These are phyloP conservation scores for Zasmidium cellare DNA, from an alignment of 2,329 filamentous ascomycete genomes.

Conservation along the genomic window DNA sequence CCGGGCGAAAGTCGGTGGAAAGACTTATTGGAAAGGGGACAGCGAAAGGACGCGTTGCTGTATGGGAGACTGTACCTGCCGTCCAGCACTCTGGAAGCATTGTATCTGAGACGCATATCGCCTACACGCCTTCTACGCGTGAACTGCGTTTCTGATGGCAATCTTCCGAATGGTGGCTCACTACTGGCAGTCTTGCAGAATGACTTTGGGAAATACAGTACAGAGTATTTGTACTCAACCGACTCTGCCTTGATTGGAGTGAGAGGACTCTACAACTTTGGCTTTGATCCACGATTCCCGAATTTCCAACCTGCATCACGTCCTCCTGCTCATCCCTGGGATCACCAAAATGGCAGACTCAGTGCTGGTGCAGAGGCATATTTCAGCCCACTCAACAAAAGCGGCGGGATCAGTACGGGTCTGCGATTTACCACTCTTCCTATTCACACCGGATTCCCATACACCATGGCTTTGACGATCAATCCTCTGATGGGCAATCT, in stretches of 20 bases:
- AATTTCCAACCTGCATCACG: constrained; percentile 21
- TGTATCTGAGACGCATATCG: constrained; percentile 77
- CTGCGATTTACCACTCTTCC: constrained; percentile 86
- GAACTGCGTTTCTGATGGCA: constrained; percentile 72
- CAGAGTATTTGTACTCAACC: constrained; percentile 88
- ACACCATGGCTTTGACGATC: constrained; percentile 88
- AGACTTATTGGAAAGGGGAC: constrained; percentile 55
- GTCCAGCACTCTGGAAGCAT: constrained; percentile 79
- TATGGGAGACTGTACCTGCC: constrained; percentile 82
- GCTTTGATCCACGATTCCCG: constrained; percentile 60
- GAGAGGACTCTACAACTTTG: constrained; percentile 92
- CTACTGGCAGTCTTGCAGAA: constrained; percentile 74
- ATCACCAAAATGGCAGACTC: constrained; percentile 75
- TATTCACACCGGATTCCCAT: constrained; percentile 77
- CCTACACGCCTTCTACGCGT: constrained; percentile 78
- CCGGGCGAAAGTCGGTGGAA: constrained; percentile 52
- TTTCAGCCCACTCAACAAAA: constrained; percentile 93
- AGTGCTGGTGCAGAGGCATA: constrained; percentile 92
- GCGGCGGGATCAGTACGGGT: constrained; percentile 85
- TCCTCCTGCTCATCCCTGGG: constrained; percentile 39
- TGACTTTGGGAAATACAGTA: constrained; percentile 81
- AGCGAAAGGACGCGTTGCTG: constrained; percentile 60
- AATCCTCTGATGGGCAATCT: constrained; percentile 95
- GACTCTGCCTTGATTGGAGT: constrained; percentile 87
- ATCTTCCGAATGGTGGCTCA: constrained; percentile 73